Base-by-base conservation (phyloP, 305 asterid genomes). In the Fraxinus platypoda region DNA sequence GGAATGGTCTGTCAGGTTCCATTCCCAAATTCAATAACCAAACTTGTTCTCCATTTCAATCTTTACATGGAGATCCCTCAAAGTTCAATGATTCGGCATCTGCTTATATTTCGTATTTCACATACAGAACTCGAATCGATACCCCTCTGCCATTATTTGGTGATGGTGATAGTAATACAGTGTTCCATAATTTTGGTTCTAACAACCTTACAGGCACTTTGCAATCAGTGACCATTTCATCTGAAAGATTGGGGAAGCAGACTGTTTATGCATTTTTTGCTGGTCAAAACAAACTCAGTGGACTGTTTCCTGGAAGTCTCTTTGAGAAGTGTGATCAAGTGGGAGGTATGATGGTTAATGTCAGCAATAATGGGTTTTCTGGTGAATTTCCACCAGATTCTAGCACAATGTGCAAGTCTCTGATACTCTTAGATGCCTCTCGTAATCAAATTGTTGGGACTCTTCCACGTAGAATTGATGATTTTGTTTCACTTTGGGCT, bases 201-300 rank as follows among this genome's bases (percentile, higher is more conserved):
- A 93, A 93, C 87, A 92, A 88, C 82, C 83, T 93, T 80, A 86
- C 88, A 0, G 98, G 98, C 8, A n/a, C 88, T 12, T 37, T 93
- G 83, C 85, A 74, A 78, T 84, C 91, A 3, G 64, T 88, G 89
- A 94, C 97, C 6, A 59, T 93, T 85, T 90, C 91, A 64, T 83
- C 91, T 3, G 87, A 86, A 86, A 79, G 87, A 73, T 77, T 91
- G 74, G 91, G 90, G 13, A 86, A 86, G 49, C 85, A 85, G 80
- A 86, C 89, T 49, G 88, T 85, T 33, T 94, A 93, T 78, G 97
- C 95, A 7, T 94, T 90, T 85, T 91, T 91, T 79, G 96, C 93
- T 13, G 96, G 95, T 68, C 80, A 83, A 54, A 94, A 94, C 91
- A 90, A 83, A 87, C 89, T 94, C 38, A 85, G 88, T 15, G 98